Base-by-base conservation (phyloP, 257 asterid genomes). In the Mentha longifolia region DNA sequence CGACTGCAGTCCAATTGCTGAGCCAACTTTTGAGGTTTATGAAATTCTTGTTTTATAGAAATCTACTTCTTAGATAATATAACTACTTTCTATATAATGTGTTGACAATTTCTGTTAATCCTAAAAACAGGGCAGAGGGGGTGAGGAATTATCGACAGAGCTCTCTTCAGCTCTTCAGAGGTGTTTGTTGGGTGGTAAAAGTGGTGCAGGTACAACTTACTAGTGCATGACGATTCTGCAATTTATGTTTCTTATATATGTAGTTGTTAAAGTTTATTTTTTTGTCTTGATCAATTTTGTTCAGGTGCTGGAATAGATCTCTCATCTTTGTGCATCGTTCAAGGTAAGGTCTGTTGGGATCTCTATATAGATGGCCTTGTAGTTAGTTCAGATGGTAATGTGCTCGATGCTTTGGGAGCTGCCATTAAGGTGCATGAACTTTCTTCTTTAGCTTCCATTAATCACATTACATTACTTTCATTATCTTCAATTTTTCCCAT, bases 261-360 rank as follows among this genome's bases (percentile, higher is more conserved):
- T 31, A 30, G 13, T n/a, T 14, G 60, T 72, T 41, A 55, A 42
- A 9, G 76, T 30, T 70, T n/a, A n/a, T n/a, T 46, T 67, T 14
- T 46, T 67, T 14, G 49, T 59, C 19, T 22, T 16, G n/a, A 49
- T 20, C 61, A 70, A 43, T 61, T 66, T 56, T 20, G 47, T 70
- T 67, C 89, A 93, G 97, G 96, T 68, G 96, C 96, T 78, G 96
- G 95, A 61, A 91, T 94, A 41, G 92, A 91, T 78, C 96, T 85
- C 63, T 80, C 90, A 4, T 89, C 97, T 67, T 82, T 94, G 68
- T 85, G 84, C 68, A 85, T 91, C 70, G 88, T 89, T 61, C 85
- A 83, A 58, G 97, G 97, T 75, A 91, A 91, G 80, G 89, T 87
- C 66, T 94, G 97, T 81, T 94, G 97, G 98, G 96, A 91, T 85